A percentile compares a stretch with the other conserved stretches of the same genome.
These are phyloP conservation scores for Ascochyta pisi DNA, from an alignment of 2,329 filamentous ascomycete genomes.

Conservation along the genomic window DNA sequence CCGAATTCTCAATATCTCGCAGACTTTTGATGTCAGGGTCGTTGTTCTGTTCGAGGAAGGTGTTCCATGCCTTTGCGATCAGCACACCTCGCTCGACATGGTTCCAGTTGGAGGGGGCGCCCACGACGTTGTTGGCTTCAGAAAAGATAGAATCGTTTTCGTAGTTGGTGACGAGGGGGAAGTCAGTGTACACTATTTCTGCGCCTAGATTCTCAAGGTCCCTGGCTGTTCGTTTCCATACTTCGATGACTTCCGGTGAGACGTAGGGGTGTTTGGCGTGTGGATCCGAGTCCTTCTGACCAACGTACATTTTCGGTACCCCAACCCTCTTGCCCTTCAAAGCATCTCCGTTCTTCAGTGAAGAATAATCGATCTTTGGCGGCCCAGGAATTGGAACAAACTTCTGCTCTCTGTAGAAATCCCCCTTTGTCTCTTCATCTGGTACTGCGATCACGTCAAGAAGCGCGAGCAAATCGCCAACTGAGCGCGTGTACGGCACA, in stretches of 20 bases:
- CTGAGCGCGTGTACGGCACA: slow-evolving; percentile 60
- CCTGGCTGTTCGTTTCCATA: slow-evolving; percentile 43
- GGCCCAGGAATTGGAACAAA: slow-evolving; percentile 53
- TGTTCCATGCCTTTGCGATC: slow-evolving; percentile 61
- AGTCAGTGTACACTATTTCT: slow-evolving; percentile 53
- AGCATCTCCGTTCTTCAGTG: slow-evolving; percentile 40
- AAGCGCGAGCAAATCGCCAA: slow-evolving; percentile 59
- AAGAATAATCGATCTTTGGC: slow-evolving; percentile 45
- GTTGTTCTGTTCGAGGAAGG: slow-evolving; percentile 55
- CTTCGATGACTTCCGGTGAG: slow-evolving; percentile 48
- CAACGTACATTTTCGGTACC: slow-evolving; percentile 61
- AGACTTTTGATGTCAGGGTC: slow-evolving; percentile 51
- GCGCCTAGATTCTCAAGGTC: slow-evolving; percentile 54
- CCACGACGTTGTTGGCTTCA: slow-evolving; percentile 51
- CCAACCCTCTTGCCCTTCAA: slow-evolving; percentile 57
- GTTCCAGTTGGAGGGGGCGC: slow-evolving; percentile 56
- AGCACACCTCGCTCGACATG: slow-evolving; percentile 56
- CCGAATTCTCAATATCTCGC: slow-evolving; percentile 48
- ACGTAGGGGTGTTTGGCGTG: slow-evolving; percentile 47
- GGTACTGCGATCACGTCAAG: slow-evolving; percentile 57
- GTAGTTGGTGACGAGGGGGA: slow-evolving; percentile 56
- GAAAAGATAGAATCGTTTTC: slow-evolving; percentile 49
- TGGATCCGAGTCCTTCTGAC: slow-evolving; percentile 43
- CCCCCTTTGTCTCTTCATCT: slow-evolving; percentile 53
- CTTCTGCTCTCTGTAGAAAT: slow-evolving; percentile 63